A percentile compares a stretch with the other conserved stretches of the same genome.
These are phyloP conservation scores for Casaregolazyma suthepensis DNA, from an alignment of 1,139 yeast genomes.

Conservation along the genomic window DNA sequence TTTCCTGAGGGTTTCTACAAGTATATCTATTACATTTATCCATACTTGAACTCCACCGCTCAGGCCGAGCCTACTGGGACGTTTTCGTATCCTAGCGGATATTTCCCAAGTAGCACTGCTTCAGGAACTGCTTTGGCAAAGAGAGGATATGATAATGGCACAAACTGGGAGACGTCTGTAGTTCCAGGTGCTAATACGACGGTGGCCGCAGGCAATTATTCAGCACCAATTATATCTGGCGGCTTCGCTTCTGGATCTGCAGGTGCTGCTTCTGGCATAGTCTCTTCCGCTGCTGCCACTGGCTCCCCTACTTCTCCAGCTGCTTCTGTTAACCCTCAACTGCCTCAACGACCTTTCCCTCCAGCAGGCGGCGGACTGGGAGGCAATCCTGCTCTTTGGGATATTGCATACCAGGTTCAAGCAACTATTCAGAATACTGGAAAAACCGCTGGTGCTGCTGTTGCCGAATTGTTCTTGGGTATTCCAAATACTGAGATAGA, in stretches of 20 bases:
- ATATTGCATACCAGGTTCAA: slow-evolving; percentile 42
- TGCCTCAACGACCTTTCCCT: slow-evolving; percentile 35
- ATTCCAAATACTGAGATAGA: slow-evolving; percentile 41
- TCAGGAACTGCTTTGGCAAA: background rate
- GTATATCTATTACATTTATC: slow-evolving; percentile 25
- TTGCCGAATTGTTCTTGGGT: slow-evolving; percentile 53
- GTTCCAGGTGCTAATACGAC: background rate
- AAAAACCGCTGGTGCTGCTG: slow-evolving; percentile 45
- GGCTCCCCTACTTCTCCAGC: background rate
- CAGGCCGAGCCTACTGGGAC: slow-evolving; percentile 28
- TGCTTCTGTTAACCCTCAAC: slow-evolving; percentile 16
- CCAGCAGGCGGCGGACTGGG: slow-evolving; percentile 57
- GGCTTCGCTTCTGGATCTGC: background rate
- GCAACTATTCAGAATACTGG: slow-evolving; percentile 50
- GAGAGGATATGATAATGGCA: background rate
- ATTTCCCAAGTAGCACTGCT: slow-evolving; percentile 27
- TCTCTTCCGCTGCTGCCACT: background rate
- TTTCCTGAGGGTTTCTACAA: slow-evolving; percentile 37
- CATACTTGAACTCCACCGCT: slow-evolving; percentile 23
- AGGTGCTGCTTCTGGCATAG: background rate
- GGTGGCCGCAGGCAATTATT: background rate
- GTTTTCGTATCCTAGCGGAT: slow-evolving; percentile 51
- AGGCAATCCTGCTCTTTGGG: slow-evolving; percentile 43
- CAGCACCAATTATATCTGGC: background rate
- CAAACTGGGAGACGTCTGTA: background rate